These are phyloP conservation scores for Fusarium subtropicale DNA, from an alignment of 2,329 filamentous ascomycete genomes.

Conservation along the genomic window DNA sequence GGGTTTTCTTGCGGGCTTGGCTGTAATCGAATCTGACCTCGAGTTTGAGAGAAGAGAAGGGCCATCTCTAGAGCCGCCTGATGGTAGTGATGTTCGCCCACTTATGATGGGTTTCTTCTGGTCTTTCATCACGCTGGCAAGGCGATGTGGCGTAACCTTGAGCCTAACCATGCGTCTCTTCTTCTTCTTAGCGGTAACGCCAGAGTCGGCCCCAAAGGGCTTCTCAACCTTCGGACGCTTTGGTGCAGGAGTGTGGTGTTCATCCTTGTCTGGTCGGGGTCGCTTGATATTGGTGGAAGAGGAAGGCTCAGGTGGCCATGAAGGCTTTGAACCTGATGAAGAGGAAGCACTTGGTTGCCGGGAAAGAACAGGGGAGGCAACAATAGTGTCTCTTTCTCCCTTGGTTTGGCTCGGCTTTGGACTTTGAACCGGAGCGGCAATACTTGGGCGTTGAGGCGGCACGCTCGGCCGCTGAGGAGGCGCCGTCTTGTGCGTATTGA, in stretches of 20 bases:
- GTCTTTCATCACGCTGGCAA: conserved; percentile 52
- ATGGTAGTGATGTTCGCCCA: conserved; percentile 52
- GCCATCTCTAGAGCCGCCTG: conserved; percentile 46
- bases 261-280: conserved; percentile 54
- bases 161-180: conserved; percentile 54
- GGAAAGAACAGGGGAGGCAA: conserved; percentile 42
- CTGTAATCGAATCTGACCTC: conserved; percentile 48
- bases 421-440: conserved; percentile 11
- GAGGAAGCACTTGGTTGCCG: conserved; percentile 43
- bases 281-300: conserved; percentile 49
- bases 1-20: conserved; percentile 54
- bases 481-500: conserved; percentile 50
- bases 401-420: conserved; percentile 27
- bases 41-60: conserved; percentile 33
- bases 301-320: conserved; percentile 35
- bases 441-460: conserved; percentile 35
- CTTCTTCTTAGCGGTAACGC: conserved; percentile 41
- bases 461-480: conserved; percentile 4
- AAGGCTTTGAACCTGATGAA: conserved; percentile 37
- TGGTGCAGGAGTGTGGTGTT: conserved; percentile 50
- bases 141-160: conserved; percentile 51
- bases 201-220: conserved; percentile 34
- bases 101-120: conserved; percentile 36
- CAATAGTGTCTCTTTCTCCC: conserved; percentile 45
- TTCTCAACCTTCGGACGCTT: conserved; percentile 56